These are phyloP conservation scores for Amanita rimosa DNA, from an alignment of 768 basidiomycete genomes.

Conservation along the genomic window DNA sequence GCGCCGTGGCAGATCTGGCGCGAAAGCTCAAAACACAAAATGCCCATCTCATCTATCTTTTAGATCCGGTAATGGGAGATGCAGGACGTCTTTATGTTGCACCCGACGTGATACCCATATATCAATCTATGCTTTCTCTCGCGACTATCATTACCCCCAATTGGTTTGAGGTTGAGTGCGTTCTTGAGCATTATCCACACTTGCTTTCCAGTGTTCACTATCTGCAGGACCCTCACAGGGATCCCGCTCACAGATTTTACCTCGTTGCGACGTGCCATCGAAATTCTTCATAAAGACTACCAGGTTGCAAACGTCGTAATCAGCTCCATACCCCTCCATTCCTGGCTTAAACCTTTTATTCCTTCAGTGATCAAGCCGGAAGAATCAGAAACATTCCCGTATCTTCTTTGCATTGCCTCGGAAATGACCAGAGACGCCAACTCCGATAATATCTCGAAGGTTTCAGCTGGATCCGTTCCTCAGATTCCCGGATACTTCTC, in stretches of 20 bases:
- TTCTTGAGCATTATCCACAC: slow-evolving; percentile 23
- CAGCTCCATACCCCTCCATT: slow-evolving; percentile 69
- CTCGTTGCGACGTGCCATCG: slow-evolving; percentile 60
- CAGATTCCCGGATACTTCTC: slow-evolving; percentile 87
- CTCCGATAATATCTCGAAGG: slow-evolving; percentile 12
- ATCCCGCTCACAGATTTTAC: slow-evolving; percentile 51
- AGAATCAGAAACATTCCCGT: slow-evolving; percentile 20
- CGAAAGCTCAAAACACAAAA: slow-evolving; percentile 44
- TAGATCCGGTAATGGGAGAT: slow-evolving; percentile 97
- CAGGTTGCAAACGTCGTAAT: slow-evolving; percentile 82
- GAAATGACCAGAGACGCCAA: slow-evolving; percentile 18
- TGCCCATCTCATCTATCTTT: slow-evolving; percentile 66
- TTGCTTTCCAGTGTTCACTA: slow-evolving; percentile 16
- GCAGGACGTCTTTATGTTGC: slow-evolving; percentile 83
- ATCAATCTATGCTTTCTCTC: slow-evolving; percentile 67
- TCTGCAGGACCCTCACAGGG: slow-evolving; percentile 62
- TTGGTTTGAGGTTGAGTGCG: slow-evolving; percentile 89
- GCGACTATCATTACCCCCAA: slow-evolving; percentile 95
- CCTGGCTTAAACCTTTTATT: slow-evolving; percentile 47
- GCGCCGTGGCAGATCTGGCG: slow-evolving; percentile 53
- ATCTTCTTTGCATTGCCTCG: slow-evolving; percentile 79
- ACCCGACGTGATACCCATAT: slow-evolving; percentile 76
- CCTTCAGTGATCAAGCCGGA: slow-evolving; percentile 33
- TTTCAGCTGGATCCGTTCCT: slow-evolving; percentile 60
- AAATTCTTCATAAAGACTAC: slow-evolving; percentile 65